phyloP scores from a whole-genome alignment of 176 grass and related monocot genomes.

The Otatea glauca region DNA sequence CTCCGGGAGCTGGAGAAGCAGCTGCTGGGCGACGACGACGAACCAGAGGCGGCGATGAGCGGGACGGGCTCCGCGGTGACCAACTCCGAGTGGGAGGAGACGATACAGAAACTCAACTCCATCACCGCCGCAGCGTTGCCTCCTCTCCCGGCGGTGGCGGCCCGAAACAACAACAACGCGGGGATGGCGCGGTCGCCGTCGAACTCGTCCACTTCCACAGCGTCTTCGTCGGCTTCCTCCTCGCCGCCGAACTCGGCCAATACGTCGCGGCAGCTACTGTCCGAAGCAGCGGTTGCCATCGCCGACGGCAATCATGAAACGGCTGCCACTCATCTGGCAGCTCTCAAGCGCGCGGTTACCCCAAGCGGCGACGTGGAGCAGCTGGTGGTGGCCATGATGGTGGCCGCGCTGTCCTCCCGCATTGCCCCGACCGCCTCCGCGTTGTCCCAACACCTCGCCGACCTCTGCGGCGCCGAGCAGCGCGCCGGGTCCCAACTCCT shows the following conservation, averaged over 20 bases:
- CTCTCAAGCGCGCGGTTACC: slow-evolving; percentile 54
- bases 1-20: slow-evolving; percentile 90
- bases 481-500: slow-evolving; percentile 59
- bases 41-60: slow-evolving; percentile 61
- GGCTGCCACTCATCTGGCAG: slow-evolving; percentile 53
- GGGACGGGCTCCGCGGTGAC: slow-evolving; percentile 70
- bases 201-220: slow-evolving; percentile 79
- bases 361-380: slow-evolving; percentile 69
- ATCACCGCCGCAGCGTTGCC: slow-evolving; percentile 31
- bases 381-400: slow-evolving; percentile 79
- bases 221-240: slow-evolving; percentile 76
- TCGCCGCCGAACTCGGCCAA: slow-evolving; percentile 60
- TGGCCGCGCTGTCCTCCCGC: slow-evolving; percentile 57
- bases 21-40: slow-evolving; percentile 75
- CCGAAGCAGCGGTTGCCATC: slow-evolving; percentile 62
- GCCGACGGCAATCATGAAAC: slow-evolving; percentile 67
- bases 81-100: slow-evolving; percentile 74
- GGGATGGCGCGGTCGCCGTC: slow-evolving; percentile 68
- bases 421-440: slow-evolving; percentile 35
- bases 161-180: slow-evolving; percentile 30
- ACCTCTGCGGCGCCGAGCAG: slow-evolving; percentile 62
- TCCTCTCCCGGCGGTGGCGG: slow-evolving; percentile 18
- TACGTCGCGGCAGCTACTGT: slow-evolving; percentile 63
- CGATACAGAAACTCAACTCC: slow-evolving; percentile 69
- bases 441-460: slow-evolving; percentile 42